Evolutionary conservation across 192 early-diverging fungal genomes (phyloP).

Genomic region (Rhizoclosmatium globosum): DNA sequence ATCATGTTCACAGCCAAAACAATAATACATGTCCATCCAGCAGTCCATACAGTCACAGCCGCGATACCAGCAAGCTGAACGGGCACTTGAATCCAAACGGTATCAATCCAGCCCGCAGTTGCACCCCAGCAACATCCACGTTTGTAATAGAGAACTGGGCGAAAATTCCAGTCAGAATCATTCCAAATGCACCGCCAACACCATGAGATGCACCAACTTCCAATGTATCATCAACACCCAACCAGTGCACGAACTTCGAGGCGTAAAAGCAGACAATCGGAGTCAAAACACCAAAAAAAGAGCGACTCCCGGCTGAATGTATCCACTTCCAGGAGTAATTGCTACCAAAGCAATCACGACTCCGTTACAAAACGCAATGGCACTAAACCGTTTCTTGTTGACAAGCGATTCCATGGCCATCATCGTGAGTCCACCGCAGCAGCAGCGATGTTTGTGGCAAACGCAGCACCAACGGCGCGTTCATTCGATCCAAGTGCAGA

Average conservation of each 20-base stretch:
- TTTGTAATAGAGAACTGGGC: conserved; percentile 74
- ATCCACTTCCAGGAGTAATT: conserved; percentile 94
- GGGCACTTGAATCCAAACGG: conserved; percentile 71
- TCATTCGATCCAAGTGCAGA: conserved; percentile 87
- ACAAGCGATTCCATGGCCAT: conserved; percentile 79
- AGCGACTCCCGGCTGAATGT: conserved; percentile 77
- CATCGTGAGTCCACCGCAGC: conserved; percentile 82
- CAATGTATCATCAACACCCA: conserved; percentile 56
- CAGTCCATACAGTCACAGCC: conserved; percentile 75
- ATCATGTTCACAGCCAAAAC: conserved; percentile 74
- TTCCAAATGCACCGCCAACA: conserved; percentile 82
- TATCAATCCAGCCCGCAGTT: conserved; percentile 75
- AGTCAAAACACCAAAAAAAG: conserved; percentile 42
- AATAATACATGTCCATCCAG: conserved; percentile 76
- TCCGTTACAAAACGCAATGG: conserved; percentile 94
- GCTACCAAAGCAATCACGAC: conserved; percentile 93
- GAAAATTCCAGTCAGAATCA: conserved; percentile 87
- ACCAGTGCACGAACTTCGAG: conserved; percentile 1
- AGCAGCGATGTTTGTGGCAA: conserved; percentile 89
- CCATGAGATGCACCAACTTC: conserved; percentile 92
- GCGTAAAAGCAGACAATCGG: conserved; percentile 26
- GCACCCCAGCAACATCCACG: conserved; percentile 61
- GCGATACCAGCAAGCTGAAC: conserved; percentile 74
- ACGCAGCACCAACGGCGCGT: conserved; percentile 89
- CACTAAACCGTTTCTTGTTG: conserved; percentile 78